Base-by-base conservation (phyloP, 805 yeast species). In the Hanseniaspora pseudoguilliermondii region DNA sequence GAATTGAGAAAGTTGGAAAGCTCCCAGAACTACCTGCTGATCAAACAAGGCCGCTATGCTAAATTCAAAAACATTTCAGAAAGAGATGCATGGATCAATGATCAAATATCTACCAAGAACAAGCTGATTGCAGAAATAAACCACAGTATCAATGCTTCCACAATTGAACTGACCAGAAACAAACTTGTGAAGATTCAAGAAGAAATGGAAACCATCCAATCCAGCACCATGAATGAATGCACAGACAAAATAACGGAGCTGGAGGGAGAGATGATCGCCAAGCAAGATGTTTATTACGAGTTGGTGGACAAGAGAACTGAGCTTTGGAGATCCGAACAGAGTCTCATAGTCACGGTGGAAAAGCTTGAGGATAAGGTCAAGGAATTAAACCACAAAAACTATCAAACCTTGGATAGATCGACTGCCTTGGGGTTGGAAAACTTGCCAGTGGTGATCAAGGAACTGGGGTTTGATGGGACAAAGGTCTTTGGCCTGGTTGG, bases 401-500 rank as follows among this genome's bases (percentile, higher is more conserved):
- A 78, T 47, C 86, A 81, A 60, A 83, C 90, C 0, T 85, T 87
- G 86, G 87, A 82, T 65, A 74, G 90, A 58, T 73, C 80, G 6
- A 79, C 82, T 60, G 77, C 83, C 1, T 69, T 73, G 47, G 97
- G 97, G 13, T 70, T 91, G 16, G 76, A 75, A 20, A 79, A 86
- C 3, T 86, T 90, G 1, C 77, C 76, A 49, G 71, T 77, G n/a
- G 82, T 89, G 34, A 74, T 84, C 0, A 69, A 73, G 36, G 75
- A 76, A 54, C 69, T 89, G 47, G 81, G 80, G 8, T 66, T 91
- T 39, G 69, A 69, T 1, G 59, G 60, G 1, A 75, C 73, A 27
- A 77, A 81, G 20, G 95, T 88, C 10, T 82, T 78, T 68, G 98
- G 98, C 0, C 83, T 95, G 0, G 68, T 93, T 18, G 93, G 95